Evolutionary conservation across 352 stramenopile species (phyloP).

Genomic region (Pythium volutum): DNA sequence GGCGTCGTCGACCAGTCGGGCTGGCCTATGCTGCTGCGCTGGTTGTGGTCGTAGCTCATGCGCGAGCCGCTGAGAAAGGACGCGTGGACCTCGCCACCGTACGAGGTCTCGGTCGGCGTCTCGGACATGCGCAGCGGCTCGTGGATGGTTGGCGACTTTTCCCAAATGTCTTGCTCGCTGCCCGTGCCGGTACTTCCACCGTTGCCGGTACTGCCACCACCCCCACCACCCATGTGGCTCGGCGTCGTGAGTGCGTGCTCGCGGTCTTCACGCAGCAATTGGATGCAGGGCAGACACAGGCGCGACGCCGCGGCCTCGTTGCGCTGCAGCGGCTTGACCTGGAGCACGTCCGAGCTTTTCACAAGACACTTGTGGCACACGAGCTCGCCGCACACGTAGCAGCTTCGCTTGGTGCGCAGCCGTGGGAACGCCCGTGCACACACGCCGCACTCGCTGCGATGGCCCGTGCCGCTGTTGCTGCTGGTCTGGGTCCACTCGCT

Average conservation of each 20-base stretch:
- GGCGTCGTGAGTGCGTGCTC: constrained; percentile 7
- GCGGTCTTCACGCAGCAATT: constrained; percentile 18
- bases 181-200: too few species aligned
- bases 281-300: constrained; percentile 17
- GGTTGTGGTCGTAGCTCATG: neutral
- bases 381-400: constrained; percentile 3
- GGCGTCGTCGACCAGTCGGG: constrained; percentile 2
- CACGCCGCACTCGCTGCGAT: constrained; percentile 5
- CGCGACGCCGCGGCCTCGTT: neutral
- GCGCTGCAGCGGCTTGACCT: neutral
- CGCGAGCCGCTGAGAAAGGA: neutral
- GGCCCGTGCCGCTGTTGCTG: neutral
- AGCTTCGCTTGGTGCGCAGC: constrained; percentile 4
- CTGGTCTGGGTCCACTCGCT: neutral
- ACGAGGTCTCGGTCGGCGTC: constrained; percentile 7
- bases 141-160: constrained; percentile 8
- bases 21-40: constrained; percentile 1
- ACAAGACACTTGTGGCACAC: constrained; percentile 17
- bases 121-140: constrained; percentile 14
- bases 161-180: neutral
- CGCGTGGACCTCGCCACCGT: neutral
- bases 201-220: too few species aligned
- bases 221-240: neutral
- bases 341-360: neutral
- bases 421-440: constrained; percentile 11